A percentile compares a stretch with the other conserved stretches of the same genome.
Conservation (phyloP, 768 basidiomycete genomes). For the Neoboletus brunneissimus region DNA sequence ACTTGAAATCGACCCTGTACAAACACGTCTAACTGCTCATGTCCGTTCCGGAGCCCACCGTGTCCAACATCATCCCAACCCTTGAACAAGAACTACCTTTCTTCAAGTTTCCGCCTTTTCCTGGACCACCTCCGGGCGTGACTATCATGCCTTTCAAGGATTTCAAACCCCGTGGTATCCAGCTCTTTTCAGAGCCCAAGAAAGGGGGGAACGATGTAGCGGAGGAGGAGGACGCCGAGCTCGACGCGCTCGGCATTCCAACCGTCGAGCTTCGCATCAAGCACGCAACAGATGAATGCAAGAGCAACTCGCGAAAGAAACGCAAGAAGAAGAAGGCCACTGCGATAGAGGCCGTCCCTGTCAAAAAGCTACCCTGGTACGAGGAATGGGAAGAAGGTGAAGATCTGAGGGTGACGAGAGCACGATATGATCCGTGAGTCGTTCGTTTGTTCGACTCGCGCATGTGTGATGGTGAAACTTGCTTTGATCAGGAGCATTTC, state of each 20-base stretch:
- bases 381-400: slow-evolving; percentile 71
- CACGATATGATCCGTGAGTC: slow-evolving; percentile 51
- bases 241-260: slow-evolving; percentile 64
- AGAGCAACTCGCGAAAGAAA: slow-evolving; percentile 53
- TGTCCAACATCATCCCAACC: slow-evolving; percentile 8
- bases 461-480: background rate
- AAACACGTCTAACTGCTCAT: slow-evolving; percentile 18
- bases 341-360: slow-evolving; percentile 14
- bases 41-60: slow-evolving; percentile 16
- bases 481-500: slow-evolving; percentile 38
- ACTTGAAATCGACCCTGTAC: slow-evolving; percentile 11
- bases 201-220: slow-evolving; percentile 29
- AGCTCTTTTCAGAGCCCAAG: slow-evolving; percentile 43
- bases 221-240: slow-evolving; percentile 48
- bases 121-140: slow-evolving; percentile 42
- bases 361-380: slow-evolving; percentile 51
- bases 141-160: slow-evolving; percentile 52
- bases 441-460: background rate
- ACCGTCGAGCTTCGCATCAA: slow-evolving; percentile 54
- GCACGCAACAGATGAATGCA: slow-evolving; percentile 55
- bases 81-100: slow-evolving; percentile 17
- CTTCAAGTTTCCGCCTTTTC: slow-evolving; percentile 48
- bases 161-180: slow-evolving; percentile 59
- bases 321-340: slow-evolving; percentile 39
- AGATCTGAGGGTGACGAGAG: slow-evolving; percentile 39